Evolutionary conservation across 2,329 filamentous ascomycete genomes (phyloP).

Genomic region (Nigrospora osmanthi): DNA sequence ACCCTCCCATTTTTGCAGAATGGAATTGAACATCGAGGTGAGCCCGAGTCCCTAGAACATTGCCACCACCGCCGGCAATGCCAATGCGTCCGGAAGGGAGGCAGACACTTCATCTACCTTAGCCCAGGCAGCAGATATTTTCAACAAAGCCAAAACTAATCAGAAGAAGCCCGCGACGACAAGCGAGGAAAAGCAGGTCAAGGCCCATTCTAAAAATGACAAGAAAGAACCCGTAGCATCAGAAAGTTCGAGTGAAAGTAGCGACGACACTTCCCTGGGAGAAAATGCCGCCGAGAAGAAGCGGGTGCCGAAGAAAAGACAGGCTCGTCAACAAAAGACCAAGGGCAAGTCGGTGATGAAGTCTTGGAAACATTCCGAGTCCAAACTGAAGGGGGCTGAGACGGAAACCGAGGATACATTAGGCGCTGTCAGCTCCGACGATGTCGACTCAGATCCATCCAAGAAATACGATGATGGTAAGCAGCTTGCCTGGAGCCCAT

Average conservation of each 20-base stretch:
- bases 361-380: constrained; percentile 16
- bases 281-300: constrained; percentile 17
- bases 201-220: constrained; percentile 11
- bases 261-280: constrained; percentile 11
- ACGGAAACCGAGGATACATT: constrained; percentile 6
- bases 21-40: too few species aligned
- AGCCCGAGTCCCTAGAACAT: too few species aligned
- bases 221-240: constrained; percentile 10
- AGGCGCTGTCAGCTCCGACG: constrained; percentile 2
- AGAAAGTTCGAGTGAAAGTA: constrained; percentile 4
- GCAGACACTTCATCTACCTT: too few species aligned
- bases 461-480: background rate
- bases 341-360: constrained; percentile 10
- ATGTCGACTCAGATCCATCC: constrained; percentile 15
- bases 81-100: too few species aligned
- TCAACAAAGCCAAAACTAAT: background rate
- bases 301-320: constrained; percentile 15
- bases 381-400: constrained; percentile 10
- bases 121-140: background rate
- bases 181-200: background rate
- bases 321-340: constrained; percentile 4
- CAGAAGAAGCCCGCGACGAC: background rate
- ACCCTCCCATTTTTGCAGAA: too few species aligned
- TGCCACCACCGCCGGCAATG: too few species aligned
- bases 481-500: too few species aligned